A percentile compares a stretch with the other conserved stretches of the same genome.
Evolutionary conservation across 345 rosid species (phyloP).

Genomic region (Acer negundo): DNA sequence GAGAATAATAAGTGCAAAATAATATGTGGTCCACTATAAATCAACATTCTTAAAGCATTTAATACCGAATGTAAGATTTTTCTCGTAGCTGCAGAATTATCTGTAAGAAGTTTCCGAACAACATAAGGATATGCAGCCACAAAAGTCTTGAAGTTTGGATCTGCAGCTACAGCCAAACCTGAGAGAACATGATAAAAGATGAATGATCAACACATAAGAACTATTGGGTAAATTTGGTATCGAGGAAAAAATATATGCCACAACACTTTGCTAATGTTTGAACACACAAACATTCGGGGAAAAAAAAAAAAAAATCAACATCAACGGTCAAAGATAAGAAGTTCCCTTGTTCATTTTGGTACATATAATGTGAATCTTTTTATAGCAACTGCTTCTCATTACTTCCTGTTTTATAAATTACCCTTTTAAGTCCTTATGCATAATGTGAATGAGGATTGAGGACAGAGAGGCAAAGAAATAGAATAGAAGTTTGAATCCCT

Average conservation of each 20-base stretch:
- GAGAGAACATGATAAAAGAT: slow-evolving; percentile 28
- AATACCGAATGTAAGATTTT: slow-evolving; percentile 82
- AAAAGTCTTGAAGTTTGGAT: slow-evolving; percentile 85
- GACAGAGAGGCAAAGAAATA: not conserved
- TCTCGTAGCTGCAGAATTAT: slow-evolving; percentile 67
- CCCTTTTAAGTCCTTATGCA: not conserved
- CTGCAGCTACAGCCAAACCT: slow-evolving; percentile 88
- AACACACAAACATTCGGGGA: not conserved
- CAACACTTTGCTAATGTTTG: no score
- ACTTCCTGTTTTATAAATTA: slow-evolving; percentile 3
- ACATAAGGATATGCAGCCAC: slow-evolving; percentile 95
- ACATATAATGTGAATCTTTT: not conserved
- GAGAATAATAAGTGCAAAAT: not conserved
- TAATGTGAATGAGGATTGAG: not conserved
- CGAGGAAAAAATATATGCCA: not conserved
- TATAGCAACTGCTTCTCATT: not conserved
- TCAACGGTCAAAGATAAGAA: not conserved
- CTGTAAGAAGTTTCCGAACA: slow-evolving; percentile 78
- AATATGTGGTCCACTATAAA: not conserved
- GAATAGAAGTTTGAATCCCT: not conserved
- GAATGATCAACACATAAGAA: slow-evolving; percentile 9
- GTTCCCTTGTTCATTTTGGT: not conserved
- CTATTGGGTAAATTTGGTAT: not conserved
- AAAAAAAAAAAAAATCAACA: not conserved
- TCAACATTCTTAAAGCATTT: slow-evolving; percentile 11